Conservation (phyloP, 73 alveolate species). For the Uronychia binucleata region DNA sequence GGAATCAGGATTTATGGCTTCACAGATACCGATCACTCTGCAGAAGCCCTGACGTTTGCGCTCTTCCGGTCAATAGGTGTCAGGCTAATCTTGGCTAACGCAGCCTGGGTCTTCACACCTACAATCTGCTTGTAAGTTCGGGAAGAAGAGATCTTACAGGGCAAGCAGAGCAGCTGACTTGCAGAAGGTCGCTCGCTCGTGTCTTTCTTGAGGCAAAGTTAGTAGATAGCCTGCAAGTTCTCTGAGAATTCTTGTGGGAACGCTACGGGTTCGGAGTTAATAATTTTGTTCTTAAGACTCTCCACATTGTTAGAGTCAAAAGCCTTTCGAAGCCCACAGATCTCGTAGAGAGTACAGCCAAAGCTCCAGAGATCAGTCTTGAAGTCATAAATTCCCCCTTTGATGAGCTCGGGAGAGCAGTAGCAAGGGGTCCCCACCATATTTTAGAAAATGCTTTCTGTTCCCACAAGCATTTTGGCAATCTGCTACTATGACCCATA, state of each 20-base stretch:
- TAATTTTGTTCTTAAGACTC: not conserved
- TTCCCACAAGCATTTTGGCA: not conserved
- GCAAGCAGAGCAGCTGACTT: not conserved
- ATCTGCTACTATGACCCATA: not conserved
- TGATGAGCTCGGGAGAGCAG: conserved; percentile 13
- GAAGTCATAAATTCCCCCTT: not conserved
- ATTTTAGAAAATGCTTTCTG: not conserved
- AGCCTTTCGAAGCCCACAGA: not conserved
- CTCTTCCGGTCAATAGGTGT: not conserved
- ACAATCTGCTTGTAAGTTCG: too few species aligned
- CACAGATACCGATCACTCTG: not conserved
- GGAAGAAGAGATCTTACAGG: not conserved
- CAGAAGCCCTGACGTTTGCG: not conserved
- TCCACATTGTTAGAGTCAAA: not conserved
- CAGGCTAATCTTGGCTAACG: not conserved
- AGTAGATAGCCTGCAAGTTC: not conserved
- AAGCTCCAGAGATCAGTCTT: conserved; percentile 13
- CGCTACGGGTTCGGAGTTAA: not conserved
- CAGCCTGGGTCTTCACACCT: not conserved
- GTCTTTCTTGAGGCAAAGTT: not conserved
- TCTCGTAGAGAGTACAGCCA: not conserved
- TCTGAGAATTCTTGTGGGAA: not conserved
- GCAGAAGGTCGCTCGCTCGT: not conserved
- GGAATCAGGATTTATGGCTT: not conserved
- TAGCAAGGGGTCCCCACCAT: conserved; percentile 20